Evolutionary conservation across 192 early-diverging fungal species (phyloP).

Genomic region (Kickxella alabastrina): DNA sequence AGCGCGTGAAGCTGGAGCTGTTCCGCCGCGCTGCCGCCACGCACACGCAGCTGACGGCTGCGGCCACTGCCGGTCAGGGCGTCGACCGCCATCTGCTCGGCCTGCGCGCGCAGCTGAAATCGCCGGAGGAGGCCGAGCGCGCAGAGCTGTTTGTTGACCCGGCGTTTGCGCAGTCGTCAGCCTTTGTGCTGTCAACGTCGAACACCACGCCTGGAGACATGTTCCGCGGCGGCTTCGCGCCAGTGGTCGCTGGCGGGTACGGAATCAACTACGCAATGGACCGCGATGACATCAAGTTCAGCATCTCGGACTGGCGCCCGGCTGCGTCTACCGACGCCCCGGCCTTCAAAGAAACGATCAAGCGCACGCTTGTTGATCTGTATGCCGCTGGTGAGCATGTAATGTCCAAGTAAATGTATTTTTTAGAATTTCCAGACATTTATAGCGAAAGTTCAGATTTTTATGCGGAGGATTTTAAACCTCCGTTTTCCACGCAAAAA

Average conservation of each 20-base stretch:
- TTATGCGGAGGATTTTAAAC: too few species aligned
- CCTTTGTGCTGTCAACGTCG: slow-evolving; percentile 78
- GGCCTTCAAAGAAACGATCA: slow-evolving; percentile 59
- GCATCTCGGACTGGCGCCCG: slow-evolving; percentile 55
- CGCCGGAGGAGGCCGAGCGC: slow-evolving; percentile 55
- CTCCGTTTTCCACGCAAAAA: too few species aligned
- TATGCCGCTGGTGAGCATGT: slow-evolving; percentile 24
- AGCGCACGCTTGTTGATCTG: slow-evolving; percentile 41
- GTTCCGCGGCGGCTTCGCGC: slow-evolving; percentile 80
- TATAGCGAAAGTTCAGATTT: too few species aligned
- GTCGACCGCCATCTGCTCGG: slow-evolving; percentile 92
- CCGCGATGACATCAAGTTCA: slow-evolving; percentile 65
- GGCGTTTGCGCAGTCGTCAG: slow-evolving; percentile 70
- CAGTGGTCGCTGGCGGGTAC: slow-evolving; percentile 80
- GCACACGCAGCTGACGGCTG: slow-evolving; percentile 73
- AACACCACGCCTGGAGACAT: slow-evolving; percentile 70
- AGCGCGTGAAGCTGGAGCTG: slow-evolving; percentile 48
- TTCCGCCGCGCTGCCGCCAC: slow-evolving; percentile 63
- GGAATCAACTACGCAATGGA: slow-evolving; percentile 80
- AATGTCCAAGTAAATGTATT: not conserved
- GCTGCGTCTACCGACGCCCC: slow-evolving; percentile 58
- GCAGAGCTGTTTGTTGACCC: slow-evolving; percentile 80
- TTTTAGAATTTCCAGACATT: too few species aligned
- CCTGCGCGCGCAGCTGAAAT: slow-evolving; percentile 65
- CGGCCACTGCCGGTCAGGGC: slow-evolving; percentile 72